These are phyloP conservation scores for Leptomonas seymouri DNA, from an alignment of 208 protist species.

Conservation along the genomic window DNA sequence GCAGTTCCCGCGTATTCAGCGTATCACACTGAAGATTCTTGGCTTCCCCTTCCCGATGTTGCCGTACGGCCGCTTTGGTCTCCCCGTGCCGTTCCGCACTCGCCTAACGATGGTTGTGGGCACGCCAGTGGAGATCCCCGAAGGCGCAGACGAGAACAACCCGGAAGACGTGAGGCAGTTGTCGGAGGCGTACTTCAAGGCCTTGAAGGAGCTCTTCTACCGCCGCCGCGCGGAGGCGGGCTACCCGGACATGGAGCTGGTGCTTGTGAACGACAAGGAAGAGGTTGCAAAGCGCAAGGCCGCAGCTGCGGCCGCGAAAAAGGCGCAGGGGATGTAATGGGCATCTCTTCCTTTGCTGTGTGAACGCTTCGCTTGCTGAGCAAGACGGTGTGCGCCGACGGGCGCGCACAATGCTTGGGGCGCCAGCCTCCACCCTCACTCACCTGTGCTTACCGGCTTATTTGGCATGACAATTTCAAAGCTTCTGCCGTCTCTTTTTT, in stretches of 20 bases:
- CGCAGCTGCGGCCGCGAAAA: conserved; percentile 16
- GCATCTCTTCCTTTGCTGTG: too few relatives aligned
- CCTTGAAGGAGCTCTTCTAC: conserved; percentile 69
- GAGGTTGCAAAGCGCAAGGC: conserved; percentile 30
- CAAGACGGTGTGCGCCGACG: too few relatives aligned
- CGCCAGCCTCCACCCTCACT: too few relatives aligned
- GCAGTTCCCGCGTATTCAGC: conserved; percentile 68
- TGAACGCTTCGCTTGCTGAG: too few relatives aligned
- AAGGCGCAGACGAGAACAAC: conserved; percentile 57
- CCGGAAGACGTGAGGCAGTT: conserved; percentile 54
- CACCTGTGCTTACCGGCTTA: too few relatives aligned
- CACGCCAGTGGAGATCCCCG: conserved; percentile 55
- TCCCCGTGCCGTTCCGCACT: conserved; percentile 68
- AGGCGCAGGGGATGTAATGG: conserved; percentile 3
- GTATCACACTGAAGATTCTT: conserved; percentile 53
- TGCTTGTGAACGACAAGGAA: conserved; percentile 51
- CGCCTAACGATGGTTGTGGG: conserved; percentile 79
- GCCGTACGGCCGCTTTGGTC: conserved; percentile 64
- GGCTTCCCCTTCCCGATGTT: conserved; percentile 88
- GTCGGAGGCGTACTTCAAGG: conserved; percentile 64
- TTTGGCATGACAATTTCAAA: too few relatives aligned
- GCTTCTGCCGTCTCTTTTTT: too few relatives aligned
- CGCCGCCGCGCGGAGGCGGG: conserved; percentile 66
- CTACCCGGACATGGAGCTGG: conserved; percentile 82
- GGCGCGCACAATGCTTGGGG: too few relatives aligned